Percentiles rank a stretch among this genome's conserved stretches.
These are phyloP conservation scores for Agaricus bisporus DNA, from an alignment of 768 basidiomycete genomes.

Conservation along the genomic window DNA sequence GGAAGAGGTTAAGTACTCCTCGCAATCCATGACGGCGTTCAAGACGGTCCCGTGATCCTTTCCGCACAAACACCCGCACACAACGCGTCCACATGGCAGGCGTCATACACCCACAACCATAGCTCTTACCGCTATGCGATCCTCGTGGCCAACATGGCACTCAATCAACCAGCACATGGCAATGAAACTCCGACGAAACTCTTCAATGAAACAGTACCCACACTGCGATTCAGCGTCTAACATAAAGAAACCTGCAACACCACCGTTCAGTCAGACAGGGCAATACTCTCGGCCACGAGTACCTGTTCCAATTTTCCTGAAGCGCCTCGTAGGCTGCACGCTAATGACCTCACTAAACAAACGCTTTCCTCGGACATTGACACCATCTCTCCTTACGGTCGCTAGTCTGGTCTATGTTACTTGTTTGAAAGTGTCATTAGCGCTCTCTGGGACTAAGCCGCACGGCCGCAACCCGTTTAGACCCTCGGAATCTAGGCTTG, in stretches of 20 bases:
- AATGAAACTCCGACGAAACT: not conserved
- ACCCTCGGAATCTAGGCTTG: too few species aligned
- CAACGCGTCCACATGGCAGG: not conserved
- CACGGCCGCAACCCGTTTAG: too few species aligned
- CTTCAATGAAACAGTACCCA: not conserved
- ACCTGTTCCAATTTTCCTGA: too few species aligned
- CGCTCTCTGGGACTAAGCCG: too few species aligned
- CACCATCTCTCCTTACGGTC: not conserved
- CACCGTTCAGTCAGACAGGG: too few species aligned
- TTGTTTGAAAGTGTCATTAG: not conserved
- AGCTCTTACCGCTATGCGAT: not conserved
- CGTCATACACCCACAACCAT: not conserved
- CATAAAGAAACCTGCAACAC: too few species aligned
- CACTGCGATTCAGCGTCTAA: too few species aligned
- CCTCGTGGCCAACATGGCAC: not conserved
- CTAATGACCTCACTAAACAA: not conserved
- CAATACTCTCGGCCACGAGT: too few species aligned
- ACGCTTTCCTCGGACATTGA: not conserved
- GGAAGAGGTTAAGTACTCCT: slow-evolving; percentile 4
- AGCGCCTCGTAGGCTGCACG: not conserved
- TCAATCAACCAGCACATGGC: not conserved
- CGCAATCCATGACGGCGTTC: not conserved
- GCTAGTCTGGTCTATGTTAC: too few species aligned
- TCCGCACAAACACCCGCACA: slow-evolving; percentile 4
- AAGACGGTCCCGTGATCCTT: slow-evolving; percentile 7